Evolutionary conservation across 805 yeast genomes (phyloP), one percentile per base, ranked within the genome.

Genomic region (Candida morakotiae): DNA sequence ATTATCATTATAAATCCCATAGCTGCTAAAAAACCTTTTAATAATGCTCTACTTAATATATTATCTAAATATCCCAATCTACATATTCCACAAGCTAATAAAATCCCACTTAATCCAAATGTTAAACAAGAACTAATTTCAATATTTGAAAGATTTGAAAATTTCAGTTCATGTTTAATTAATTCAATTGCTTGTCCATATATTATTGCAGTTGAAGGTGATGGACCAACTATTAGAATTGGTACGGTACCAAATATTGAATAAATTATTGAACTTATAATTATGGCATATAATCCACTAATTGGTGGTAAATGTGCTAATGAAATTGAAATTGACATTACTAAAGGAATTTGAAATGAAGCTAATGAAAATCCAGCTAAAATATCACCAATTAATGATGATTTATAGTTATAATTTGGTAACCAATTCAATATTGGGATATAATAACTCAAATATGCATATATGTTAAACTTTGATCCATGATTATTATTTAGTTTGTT

Each of bases 161-260:
- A 31, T 70, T 55, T n/a, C 20, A n/a, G 9, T 11, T 46, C 43
- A 27, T 53, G 51, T 13, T 44, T 31, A 5, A 56, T 34, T 4
- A 31, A 22, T 36, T 81, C 83, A 8, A 86, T 76, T 0, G 83
- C 78, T 48, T 83, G 91, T 1, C 96, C 96, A 18, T 84, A 79
- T 10, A 88, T 79, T 48, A 89, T 66, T 0, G 94, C 85, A 7
- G 87, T 79, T 0, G 95, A 89, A 14, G 91, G 89, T 56, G 88
- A 94, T 1, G 96, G 96, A 0, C 96, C 96, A 14, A 88, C 94
- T 27, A 87, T 79, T 83, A 88, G 77, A 41, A 81, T 82, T 0
- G 96, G 96, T 1, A 87, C 94, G 0, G 93, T 76, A 0, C 96
- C 96, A 41, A 87, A 68, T 3, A 87, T 42, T 5, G 87, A 71